Percentiles rank a stretch among this genome's conserved stretches.
These are phyloP conservation scores for Claviceps sp. DNA, from an alignment of 2,329 filamentous ascomycete genomes.

Conservation along the genomic window DNA sequence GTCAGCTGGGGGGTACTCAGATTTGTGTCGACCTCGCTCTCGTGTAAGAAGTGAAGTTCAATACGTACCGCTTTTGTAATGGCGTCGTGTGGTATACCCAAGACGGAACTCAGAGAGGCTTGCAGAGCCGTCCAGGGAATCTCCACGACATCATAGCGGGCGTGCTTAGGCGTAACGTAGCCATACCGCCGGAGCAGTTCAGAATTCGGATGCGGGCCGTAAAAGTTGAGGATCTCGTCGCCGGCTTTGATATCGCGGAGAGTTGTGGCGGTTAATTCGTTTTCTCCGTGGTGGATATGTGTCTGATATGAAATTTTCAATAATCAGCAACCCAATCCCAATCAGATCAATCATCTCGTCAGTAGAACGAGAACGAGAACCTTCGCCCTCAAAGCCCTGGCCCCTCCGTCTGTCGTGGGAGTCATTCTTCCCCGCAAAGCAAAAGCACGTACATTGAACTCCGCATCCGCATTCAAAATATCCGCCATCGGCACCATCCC, in stretches of 20 bases:
- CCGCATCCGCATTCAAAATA: constrained; percentile 76
- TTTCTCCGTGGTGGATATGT: constrained; percentile 40
- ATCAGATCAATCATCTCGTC: too few species aligned
- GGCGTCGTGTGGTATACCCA: constrained; percentile 23
- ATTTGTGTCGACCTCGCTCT: not conserved
- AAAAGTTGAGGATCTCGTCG: constrained; percentile 78
- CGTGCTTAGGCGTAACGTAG: constrained; percentile 69
- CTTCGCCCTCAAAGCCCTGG: too few species aligned
- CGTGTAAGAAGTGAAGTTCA: constrained; percentile 8
- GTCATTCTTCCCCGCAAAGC: too few species aligned
- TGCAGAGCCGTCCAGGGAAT: constrained; percentile 49
- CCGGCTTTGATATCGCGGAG: constrained; percentile 54
- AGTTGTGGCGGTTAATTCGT: constrained; percentile 55
- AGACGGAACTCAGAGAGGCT: constrained; percentile 25
- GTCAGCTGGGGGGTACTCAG: not conserved
- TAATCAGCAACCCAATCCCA: not conserved
- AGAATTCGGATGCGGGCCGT: constrained; percentile 69
- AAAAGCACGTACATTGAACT: constrained; percentile 55
- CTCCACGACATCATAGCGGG: constrained; percentile 72
- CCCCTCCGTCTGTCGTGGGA: too few species aligned
- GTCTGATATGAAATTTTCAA: constrained; percentile 20
- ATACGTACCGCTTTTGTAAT: constrained; percentile 29
- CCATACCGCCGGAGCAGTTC: constrained; percentile 77
- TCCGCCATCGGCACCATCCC: constrained; percentile 89
- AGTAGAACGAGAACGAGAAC: too few species aligned